These are phyloP conservation scores for Puccinia coronata DNA, from an alignment of 1,284 basidiomycete genomes.

Conservation along the genomic window DNA sequence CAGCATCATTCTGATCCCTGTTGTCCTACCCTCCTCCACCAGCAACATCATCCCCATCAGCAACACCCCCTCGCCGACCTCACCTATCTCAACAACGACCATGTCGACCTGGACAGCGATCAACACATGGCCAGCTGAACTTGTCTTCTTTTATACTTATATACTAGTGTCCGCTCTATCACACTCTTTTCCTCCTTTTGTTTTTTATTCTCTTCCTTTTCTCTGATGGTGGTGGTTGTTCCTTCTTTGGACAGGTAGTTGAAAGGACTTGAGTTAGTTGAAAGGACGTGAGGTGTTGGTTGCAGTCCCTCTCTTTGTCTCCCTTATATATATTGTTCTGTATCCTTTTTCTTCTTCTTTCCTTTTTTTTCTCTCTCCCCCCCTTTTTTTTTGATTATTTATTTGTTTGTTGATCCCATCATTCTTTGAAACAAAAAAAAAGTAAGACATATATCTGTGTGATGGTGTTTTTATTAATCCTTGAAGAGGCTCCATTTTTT, in stretches of 20 bases:
- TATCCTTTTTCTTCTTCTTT: no score
- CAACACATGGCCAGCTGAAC: slow-evolving; percentile 20
- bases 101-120: slow-evolving; percentile 8
- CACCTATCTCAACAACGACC: background rate
- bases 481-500: no score
- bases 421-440: no score
- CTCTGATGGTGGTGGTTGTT: background rate
- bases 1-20: background rate
- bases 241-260: no score
- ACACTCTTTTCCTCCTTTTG: background rate
- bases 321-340: no score
- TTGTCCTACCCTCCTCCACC: background rate
- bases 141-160: background rate
- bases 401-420: background rate
- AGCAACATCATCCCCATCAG: slow-evolving; percentile 6
- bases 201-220: background rate
- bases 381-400: background rate
- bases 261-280: no score
- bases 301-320: no score
- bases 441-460: no score
- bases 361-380: no score
- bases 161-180: background rate
- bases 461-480: no score
- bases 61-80: slow-evolving; percentile 4
- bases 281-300: no score